These are phyloP conservation scores for Cornus controversa DNA, from an alignment of 148 eudicot genomes.

Conservation along the genomic window DNA sequence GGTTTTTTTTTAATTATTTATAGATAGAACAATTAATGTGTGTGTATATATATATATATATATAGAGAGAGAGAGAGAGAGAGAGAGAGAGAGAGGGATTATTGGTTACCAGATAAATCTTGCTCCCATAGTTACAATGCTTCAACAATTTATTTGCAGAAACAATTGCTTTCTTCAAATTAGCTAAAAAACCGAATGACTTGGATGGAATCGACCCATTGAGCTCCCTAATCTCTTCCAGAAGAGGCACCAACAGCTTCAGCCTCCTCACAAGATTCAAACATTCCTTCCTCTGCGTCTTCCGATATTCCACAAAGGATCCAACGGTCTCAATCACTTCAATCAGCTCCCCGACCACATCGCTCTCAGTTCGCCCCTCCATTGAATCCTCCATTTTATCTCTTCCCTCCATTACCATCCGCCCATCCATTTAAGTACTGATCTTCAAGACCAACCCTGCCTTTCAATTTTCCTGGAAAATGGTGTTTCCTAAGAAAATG, in stretches of 20 bases:
- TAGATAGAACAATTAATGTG: too few relatives aligned
- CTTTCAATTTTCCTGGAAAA: not conserved
- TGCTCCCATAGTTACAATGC: slow-evolving; percentile 67
- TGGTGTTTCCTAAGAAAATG: not conserved
- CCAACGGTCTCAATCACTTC: slow-evolving; percentile 43
- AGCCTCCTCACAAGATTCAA: slow-evolving; percentile 48
- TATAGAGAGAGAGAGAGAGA: not conserved
- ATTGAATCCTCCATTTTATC: not conserved
- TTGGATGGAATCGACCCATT: slow-evolving; percentile 27
- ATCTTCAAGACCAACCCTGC: too few relatives aligned
- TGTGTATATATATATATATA: not conserved
- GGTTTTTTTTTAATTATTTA: too few relatives aligned
- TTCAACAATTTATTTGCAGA: slow-evolving; percentile 56
- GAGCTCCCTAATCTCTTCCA: slow-evolving; percentile 65
- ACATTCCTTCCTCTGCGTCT: slow-evolving; percentile 64
- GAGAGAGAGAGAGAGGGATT: not conserved
- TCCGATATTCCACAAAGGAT: slow-evolving; percentile 49
- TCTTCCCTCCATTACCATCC: not conserved
- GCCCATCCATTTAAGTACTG: not conserved
- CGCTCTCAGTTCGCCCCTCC: not conserved
- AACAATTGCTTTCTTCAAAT: slow-evolving; percentile 44
- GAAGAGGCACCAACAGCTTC: slow-evolving; percentile 50
- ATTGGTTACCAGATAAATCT: slow-evolving; percentile 66
- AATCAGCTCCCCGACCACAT: slow-evolving; percentile 37
- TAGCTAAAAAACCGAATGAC: slow-evolving; percentile 31